These are phyloP conservation scores for Lolium multiflorum DNA, from an alignment of 176 grass and related monocot genomes.

Conservation along the genomic window DNA sequence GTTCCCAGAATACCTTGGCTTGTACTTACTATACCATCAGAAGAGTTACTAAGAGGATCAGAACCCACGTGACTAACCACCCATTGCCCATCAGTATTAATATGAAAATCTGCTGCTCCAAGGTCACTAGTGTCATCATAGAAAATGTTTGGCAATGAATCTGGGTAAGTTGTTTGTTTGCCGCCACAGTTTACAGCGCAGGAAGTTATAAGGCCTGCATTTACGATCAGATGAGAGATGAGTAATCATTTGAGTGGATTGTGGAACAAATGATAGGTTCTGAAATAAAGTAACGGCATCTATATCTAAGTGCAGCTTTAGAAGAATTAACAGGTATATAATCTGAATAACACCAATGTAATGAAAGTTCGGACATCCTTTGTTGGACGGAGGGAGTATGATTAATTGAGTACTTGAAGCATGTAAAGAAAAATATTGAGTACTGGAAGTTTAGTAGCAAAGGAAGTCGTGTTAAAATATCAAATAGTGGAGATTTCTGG, in stretches of 20 bases:
- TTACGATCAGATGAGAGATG: conserved; percentile 5
- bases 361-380: no score
- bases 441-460: neutral
- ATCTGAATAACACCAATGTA: conserved; percentile 10
- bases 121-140: conserved; percentile 41
- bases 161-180: conserved; percentile 12
- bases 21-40: conserved; percentile 29
- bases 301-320: conserved; percentile 3
- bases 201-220: conserved; percentile 29
- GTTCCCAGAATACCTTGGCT: neutral
- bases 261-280: neutral
- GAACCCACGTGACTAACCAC: conserved; percentile 52
- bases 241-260: neutral
- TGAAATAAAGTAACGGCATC: neutral
- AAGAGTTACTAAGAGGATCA: conserved; percentile 35
- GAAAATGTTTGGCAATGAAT: conserved; percentile 27
- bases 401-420: no score
- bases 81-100: conserved; percentile 46
- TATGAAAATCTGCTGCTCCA: conserved; percentile 50
- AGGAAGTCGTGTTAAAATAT: neutral
- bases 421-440: no score
- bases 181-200: conserved; percentile 53
- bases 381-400: no score
- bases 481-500: conserved; percentile 4
- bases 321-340: neutral